Base-by-base conservation (phyloP, 345 rosid genomes). In the Gossypium stocksii region DNA sequence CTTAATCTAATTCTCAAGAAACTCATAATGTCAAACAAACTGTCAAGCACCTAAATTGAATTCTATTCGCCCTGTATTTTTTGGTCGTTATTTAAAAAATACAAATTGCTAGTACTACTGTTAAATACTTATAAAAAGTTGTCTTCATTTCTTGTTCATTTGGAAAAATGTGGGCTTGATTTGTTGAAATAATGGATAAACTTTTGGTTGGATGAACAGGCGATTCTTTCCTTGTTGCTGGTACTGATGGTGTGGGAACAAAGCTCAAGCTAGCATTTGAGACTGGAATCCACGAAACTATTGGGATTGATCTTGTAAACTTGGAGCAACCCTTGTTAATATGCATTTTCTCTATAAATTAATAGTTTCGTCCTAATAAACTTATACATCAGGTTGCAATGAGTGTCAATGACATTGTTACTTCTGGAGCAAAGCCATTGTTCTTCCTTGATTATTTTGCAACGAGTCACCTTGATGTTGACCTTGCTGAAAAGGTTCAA, bases 181-280 rank as follows among this genome's bases (percentile, higher is more conserved):
- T 46, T 25, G 34, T 66, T 66, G 41, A 46, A 23, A 13, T 46
- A 22, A 49, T 57, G 79, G 41, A 71, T 77, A 12, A 29, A 23
- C 2, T 79, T 73, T 22, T 10, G 16, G 10, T 59, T 38, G 48
- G 38, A 23, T 66, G 66, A 27, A 46, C 87, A 93, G 98, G 98
- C 58, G 98, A 95, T 83, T 86, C 89, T 1, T 95, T 77, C 73
- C 98, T 91, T 43, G 98, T 93, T 66, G 98, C 98, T 43, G 99
- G 99, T 4, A 91, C 98, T 0, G 99, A 95, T 87, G 99, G 99
- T 74, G 99, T 91, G n/a, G 99, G 99, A 63, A 95, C 99, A 45
- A 95, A 95, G 77, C 86, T 95, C 49, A 95, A 95, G 74, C 86
- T 95, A 63, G 98, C 98, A 22, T 95, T 95, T 77, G 98, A 95